phyloP scores from a whole-genome alignment of 2,329 filamentous ascomycete genomes.

The Epichloe aotearoae region DNA sequence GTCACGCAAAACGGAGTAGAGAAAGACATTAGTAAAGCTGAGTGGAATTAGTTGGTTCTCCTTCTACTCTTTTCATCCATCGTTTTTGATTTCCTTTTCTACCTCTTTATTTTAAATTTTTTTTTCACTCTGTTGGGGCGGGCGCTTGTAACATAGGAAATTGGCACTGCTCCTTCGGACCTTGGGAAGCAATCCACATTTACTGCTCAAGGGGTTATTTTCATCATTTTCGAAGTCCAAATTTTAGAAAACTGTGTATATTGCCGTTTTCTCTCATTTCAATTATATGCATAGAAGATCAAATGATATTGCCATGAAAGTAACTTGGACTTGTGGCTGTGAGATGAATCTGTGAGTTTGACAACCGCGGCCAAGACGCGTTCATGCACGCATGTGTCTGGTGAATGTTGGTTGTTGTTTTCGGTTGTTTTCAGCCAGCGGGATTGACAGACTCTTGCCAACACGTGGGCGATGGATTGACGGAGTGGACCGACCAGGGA shows the following conservation, averaged over 20 bases:
- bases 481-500: too few relatives aligned
- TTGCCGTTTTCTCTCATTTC: not conserved
- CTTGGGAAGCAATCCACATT: not conserved
- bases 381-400: too few relatives aligned
- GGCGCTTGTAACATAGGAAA: not conserved
- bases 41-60: conserved; percentile 1
- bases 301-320: not conserved
- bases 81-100: not conserved
- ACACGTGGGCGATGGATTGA: too few relatives aligned
- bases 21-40: not conserved
- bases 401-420: too few relatives aligned
- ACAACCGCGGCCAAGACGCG: too few relatives aligned
- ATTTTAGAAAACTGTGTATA: not conserved
- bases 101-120: too few relatives aligned
- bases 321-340: too few relatives aligned
- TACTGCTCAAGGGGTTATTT: not conserved
- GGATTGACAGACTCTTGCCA: too few relatives aligned
- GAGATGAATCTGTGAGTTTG: too few relatives aligned
- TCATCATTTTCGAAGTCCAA: not conserved
- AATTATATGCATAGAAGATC: not conserved
- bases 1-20: conserved; percentile 14
- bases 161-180: not conserved
- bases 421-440: too few relatives aligned
- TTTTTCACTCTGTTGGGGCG: not conserved
- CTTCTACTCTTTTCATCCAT: not conserved